Conservation (phyloP, 148 eudicot species). For the Cornus kousa region DNA sequence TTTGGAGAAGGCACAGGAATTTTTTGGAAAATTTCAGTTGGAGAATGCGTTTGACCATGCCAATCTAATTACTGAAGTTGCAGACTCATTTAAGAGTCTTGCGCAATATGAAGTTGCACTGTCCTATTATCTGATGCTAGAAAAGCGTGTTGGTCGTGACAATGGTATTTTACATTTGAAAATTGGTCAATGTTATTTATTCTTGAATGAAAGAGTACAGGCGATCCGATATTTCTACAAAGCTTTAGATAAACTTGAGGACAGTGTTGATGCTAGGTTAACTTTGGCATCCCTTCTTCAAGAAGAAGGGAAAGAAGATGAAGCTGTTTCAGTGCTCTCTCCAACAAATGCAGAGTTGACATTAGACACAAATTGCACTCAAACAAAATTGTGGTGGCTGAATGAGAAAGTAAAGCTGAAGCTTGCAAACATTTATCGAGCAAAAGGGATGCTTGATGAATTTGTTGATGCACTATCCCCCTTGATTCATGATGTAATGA, state of each 20-base stretch:
- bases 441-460: conserved; percentile 45
- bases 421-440: conserved; percentile 40
- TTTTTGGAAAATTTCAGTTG: conserved; percentile 35
- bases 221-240: conserved; percentile 48
- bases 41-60: conserved; percentile 22
- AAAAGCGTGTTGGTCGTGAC: conserved; percentile 20
- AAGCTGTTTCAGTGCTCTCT: conserved; percentile 45
- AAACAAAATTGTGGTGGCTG: conserved; percentile 43
- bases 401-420: conserved; percentile 47
- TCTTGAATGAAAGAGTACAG: conserved; percentile 30
- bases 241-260: conserved; percentile 39
- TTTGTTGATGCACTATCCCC: conserved; percentile 42
- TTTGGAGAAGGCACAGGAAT: conserved; percentile 47
- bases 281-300: conserved; percentile 47
- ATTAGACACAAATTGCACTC: conserved; percentile 19
- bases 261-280: conserved; percentile 46
- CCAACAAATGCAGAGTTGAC: conserved; percentile 30
- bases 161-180: conserved; percentile 32
- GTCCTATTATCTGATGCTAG: conserved; percentile 47
- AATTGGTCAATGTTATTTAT: conserved; percentile 45
- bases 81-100: conserved; percentile 35
- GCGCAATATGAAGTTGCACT: conserved; percentile 43
- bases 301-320: conserved; percentile 39
- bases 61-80: conserved; percentile 41
- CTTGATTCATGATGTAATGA: conserved; percentile 27